Evolutionary conservation across 345 rosid genomes (phyloP).

Genomic region (Gossypium herbaceum): DNA sequence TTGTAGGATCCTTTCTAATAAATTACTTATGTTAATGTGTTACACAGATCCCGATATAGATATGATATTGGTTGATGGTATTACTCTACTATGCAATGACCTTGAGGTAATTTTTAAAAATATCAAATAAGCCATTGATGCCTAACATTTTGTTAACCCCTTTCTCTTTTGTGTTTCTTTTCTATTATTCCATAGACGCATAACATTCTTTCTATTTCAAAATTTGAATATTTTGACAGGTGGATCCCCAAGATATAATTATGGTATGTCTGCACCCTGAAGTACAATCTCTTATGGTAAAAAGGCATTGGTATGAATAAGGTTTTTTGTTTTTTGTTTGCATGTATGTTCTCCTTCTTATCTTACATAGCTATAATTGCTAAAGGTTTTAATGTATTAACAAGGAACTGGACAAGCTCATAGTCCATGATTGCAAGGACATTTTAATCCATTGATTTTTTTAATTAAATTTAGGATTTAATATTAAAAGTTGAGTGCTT

Average conservation of each 20-base stretch:
- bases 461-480: too few relatives aligned
- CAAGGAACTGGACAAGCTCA: too few relatives aligned
- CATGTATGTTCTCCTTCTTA: too few relatives aligned
- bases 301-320: not conserved
- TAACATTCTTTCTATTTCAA: not conserved
- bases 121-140: too few relatives aligned
- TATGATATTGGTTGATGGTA: slow-evolving; percentile 69
- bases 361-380: too few relatives aligned
- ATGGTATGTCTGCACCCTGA: slow-evolving; percentile 48
- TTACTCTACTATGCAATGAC: slow-evolving; percentile 72
- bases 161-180: not conserved
- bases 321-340: too few relatives aligned
- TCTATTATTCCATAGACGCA: slow-evolving; percentile 10
- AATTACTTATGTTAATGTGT: not conserved
- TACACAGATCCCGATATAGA: slow-evolving; percentile 57
- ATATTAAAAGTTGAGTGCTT: too few relatives aligned
- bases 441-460: too few relatives aligned
- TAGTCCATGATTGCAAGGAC: too few relatives aligned
- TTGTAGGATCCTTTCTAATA: not conserved
- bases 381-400: too few relatives aligned
- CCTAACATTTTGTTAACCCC: too few relatives aligned
- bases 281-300: not conserved
- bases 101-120: slow-evolving; percentile 46
- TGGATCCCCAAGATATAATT: slow-evolving; percentile 97
- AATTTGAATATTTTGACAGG: slow-evolving; percentile 39